These are phyloP conservation scores for Pelargonium cotyledonis DNA, from an alignment of 441 rosid species.

Conservation along the genomic window DNA sequence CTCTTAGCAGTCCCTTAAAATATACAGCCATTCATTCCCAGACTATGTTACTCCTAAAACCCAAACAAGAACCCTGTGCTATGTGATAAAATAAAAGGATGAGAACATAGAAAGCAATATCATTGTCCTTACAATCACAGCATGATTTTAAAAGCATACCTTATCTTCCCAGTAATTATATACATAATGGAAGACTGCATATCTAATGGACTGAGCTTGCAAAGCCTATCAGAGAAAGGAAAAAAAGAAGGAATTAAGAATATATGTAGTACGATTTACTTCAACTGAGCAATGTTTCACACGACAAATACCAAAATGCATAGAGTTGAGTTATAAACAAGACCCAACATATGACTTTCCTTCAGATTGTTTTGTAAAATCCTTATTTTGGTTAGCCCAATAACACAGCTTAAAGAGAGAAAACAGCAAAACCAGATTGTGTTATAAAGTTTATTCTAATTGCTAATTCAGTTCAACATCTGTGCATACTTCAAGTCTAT, in stretches of 20 bases:
- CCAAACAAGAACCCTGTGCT: not conserved
- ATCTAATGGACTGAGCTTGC: slow-evolving; percentile 54
- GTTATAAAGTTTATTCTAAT: not conserved
- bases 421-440: not conserved
- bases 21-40: slow-evolving; percentile 6
- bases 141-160: too few species aligned
- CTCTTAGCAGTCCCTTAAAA: not conserved
- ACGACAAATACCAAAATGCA: not conserved
- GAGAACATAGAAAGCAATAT: too few species aligned
- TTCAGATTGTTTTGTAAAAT: not conserved
- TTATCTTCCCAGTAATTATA: slow-evolving; percentile 87
- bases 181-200: slow-evolving; percentile 63
- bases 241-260: not conserved
- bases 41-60: not conserved
- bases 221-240: slow-evolving; percentile 25
- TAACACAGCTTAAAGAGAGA: not conserved
- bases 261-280: not conserved
- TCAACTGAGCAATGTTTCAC: not conserved
- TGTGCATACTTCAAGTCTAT: not conserved
- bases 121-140: too few species aligned
- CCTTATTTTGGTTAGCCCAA: too few species aligned
- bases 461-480: too few species aligned
- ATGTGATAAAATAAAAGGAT: not conserved
- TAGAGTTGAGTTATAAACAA: not conserved
- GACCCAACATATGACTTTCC: not conserved